Evolutionary conservation across 306 rosid genomes (phyloP).

Genomic region (Pachyrhizus erosus): DNA sequence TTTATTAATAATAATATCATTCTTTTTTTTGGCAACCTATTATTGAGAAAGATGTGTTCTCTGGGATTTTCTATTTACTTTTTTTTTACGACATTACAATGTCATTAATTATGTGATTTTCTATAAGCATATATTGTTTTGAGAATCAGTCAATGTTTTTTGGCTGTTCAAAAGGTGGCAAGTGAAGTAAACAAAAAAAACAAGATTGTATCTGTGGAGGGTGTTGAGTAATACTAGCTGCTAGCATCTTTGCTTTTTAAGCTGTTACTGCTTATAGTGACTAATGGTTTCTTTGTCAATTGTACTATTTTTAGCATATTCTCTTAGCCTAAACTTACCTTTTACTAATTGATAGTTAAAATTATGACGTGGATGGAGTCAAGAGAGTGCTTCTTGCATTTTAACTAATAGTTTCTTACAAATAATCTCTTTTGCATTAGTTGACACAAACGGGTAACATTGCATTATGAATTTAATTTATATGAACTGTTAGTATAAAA

Average conservation of each 20-base stretch:
- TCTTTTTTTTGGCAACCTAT: background rate
- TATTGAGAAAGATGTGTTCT: background rate
- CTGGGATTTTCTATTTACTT: background rate
- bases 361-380: background rate
- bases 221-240: background rate
- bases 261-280: background rate
- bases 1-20: background rate
- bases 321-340: background rate
- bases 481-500: background rate
- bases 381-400: constrained; percentile 1
- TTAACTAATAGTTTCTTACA: background rate
- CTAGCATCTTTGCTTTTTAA: background rate
- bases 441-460: background rate
- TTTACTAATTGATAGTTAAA: background rate
- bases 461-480: background rate
- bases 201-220: background rate
- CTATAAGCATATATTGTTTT: background rate
- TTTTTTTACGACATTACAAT: background rate
- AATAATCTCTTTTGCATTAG: constrained; percentile 22
- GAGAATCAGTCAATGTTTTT: constrained; percentile 3
- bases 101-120: background rate
- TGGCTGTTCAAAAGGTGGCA: background rate
- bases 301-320: constrained; percentile 19
- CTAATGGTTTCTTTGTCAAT: background rate
- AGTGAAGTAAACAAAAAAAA: background rate